Conservation (phyloP, 257 asterid genomes). For the Knoxia roxburghii region DNA sequence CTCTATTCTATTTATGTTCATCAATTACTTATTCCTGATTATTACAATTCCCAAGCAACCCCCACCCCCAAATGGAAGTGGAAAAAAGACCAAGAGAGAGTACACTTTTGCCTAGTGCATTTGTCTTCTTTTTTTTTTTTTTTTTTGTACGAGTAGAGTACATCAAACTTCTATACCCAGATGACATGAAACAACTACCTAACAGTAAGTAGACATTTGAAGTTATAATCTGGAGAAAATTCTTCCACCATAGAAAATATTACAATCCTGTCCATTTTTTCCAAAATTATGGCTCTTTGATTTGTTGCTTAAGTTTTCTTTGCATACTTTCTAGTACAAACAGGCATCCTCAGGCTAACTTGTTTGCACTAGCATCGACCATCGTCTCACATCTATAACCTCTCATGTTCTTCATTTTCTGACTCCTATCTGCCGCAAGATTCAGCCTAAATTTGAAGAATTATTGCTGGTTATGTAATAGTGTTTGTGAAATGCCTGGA, state of each 20-base stretch:
- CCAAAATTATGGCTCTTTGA: not conserved
- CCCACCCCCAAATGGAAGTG: too few species aligned
- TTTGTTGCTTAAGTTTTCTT: too few species aligned
- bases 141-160: too few species aligned
- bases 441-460: not conserved
- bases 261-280: not conserved
- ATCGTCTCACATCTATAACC: not conserved
- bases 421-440: not conserved
- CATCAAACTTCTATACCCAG: not conserved
- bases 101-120: too few species aligned
- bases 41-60: too few species aligned
- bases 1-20: not conserved
- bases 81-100: too few species aligned
- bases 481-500: not conserved
- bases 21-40: not conserved
- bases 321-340: not conserved
- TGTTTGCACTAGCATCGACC: not conserved
- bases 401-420: not conserved
- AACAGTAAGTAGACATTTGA: not conserved
- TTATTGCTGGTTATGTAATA: conserved; percentile 1
- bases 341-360: not conserved
- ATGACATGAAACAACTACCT: not conserved
- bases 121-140: too few species aligned
- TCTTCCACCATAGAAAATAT: not conserved
- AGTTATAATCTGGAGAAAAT: not conserved